phyloP scores from a whole-genome alignment of 768 basidiomycete genomes.

The Pulveroboletus sp. region DNA sequence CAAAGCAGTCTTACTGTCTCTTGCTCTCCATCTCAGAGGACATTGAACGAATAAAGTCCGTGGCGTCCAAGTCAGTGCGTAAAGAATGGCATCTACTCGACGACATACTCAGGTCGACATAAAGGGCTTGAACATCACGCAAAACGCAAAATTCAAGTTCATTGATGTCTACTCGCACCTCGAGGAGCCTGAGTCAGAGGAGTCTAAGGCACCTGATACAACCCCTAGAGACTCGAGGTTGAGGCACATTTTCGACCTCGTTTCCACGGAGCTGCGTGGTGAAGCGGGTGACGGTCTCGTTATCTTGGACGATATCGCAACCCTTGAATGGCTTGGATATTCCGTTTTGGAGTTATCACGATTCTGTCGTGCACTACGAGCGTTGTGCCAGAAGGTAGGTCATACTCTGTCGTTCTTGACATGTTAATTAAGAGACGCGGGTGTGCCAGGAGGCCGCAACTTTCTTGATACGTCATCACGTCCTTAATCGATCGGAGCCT shows the following conservation, averaged over 20 bases:
- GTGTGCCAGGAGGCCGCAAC: conserved; percentile 44
- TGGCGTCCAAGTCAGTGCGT: conserved; percentile 61
- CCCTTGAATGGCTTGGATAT: conserved; percentile 69
- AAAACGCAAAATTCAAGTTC: conserved; percentile 43
- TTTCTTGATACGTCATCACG: conserved; percentile 62
- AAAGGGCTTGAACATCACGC: conserved; percentile 33
- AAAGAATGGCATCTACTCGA: not conserved
- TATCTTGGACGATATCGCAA: conserved; percentile 66
- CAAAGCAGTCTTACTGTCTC: conserved; percentile 35
- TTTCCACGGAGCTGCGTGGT: conserved; percentile 26
- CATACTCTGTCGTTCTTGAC: not conserved
- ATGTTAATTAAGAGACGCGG: not conserved
- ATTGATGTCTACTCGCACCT: conserved; percentile 47
- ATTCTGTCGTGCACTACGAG: conserved; percentile 56
- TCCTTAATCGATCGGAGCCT: conserved; percentile 47
- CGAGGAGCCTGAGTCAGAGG: conserved; percentile 11
- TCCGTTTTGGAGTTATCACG: conserved; percentile 46
- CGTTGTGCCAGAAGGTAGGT: conserved; percentile 51
- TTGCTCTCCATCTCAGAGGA: conserved; percentile 57
- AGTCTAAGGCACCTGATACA: conserved; percentile 7
- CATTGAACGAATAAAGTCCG: conserved; percentile 55
- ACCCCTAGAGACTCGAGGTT: conserved; percentile 14
- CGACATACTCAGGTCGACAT: conserved; percentile 2
- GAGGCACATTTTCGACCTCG: conserved; percentile 34
- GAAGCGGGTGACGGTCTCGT: conserved; percentile 34